A percentile compares a stretch with the other conserved stretches of the same genome.
Evolutionary conservation across 2,329 filamentous ascomycete species (phyloP).

Genomic region (Fusarium chaquense): DNA sequence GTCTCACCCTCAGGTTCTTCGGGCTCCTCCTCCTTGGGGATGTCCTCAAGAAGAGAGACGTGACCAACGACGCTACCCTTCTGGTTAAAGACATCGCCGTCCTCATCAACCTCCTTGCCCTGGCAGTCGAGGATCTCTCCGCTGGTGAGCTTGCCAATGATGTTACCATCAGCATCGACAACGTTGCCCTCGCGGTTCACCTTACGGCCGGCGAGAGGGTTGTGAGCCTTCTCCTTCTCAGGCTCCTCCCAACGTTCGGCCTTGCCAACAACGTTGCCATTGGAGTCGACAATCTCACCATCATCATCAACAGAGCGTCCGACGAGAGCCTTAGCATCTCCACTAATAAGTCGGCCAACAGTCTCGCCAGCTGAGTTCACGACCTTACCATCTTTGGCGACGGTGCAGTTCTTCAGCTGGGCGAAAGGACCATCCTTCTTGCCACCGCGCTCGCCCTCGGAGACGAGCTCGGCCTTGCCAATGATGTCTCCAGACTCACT

Average conservation of each 20-base stretch:
- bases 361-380: slow-evolving; percentile 75
- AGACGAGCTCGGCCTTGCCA: slow-evolving; percentile 74
- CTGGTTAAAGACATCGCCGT: slow-evolving; percentile 78
- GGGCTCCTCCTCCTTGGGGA: slow-evolving; percentile 51
- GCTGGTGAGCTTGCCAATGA: slow-evolving; percentile 75
- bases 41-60: slow-evolving; percentile 73
- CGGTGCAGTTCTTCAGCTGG: slow-evolving; percentile 72
- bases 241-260: slow-evolving; percentile 71
- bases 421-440: slow-evolving; percentile 76
- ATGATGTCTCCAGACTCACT: slow-evolving; percentile 79
- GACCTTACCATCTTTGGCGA: slow-evolving; percentile 76
- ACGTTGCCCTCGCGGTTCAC: slow-evolving; percentile 72
- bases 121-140: slow-evolving; percentile 74
- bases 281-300: slow-evolving; percentile 84
- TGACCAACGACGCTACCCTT: slow-evolving; percentile 76
- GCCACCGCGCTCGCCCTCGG: slow-evolving; percentile 73
- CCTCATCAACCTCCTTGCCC: slow-evolving; percentile 77
- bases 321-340: slow-evolving; percentile 77
- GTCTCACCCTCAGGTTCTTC: slow-evolving; percentile 61
- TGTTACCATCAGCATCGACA: slow-evolving; percentile 68
- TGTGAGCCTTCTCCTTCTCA: slow-evolving; percentile 64
- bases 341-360: slow-evolving; percentile 77
- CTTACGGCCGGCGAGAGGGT: slow-evolving; percentile 64
- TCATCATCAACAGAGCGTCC: slow-evolving; percentile 84
- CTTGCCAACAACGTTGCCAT: slow-evolving; percentile 70